Base-by-base conservation (phyloP, 805 yeast species). In the Saturnispora mendoncae region DNA sequence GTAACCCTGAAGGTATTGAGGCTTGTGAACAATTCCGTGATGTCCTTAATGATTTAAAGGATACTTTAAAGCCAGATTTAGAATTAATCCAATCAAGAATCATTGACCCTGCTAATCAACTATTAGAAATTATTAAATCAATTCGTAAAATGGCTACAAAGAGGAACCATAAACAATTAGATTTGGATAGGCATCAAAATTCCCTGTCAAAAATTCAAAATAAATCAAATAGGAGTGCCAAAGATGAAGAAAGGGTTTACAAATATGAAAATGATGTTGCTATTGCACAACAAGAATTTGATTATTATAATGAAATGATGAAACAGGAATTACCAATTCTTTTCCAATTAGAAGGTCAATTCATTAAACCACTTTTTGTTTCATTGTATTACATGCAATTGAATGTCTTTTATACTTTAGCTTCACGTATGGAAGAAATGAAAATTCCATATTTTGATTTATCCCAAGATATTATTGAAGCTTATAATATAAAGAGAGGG, bases 351-450 rank as follows among this genome's bases (percentile, higher is more conserved):
- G 96, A 92, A 62, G 84, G 87, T 4, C 92, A 87, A 54, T 86
- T 92, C 58, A 88, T 92, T 58, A 81, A 79, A 57, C 98, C 98
- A 15, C 69, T 92, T 54, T 92, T 92, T 65, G 92, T 90, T 54
- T 81, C 94, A 42, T 80, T 92, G 62, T 92, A 92, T 66, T 92
- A 78, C 71, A 92, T 92, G 97, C 98, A 92, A 68, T 74, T 92
- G 68, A 92, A 92, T 67, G 86, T 92, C 44, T 92, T 88, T 63
- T 92, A 92, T 71, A 87, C 96, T 1, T 69, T 92, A 47, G 88
- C 84, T 68, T 81, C 74, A 57, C 76, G 84, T 54, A 84, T 90
- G 85, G 95, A 90, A 65, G 95, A 85, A 58, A 79, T 90, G 84
- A 87, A 92, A 66, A 92, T 92, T 51, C 96, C 97, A 13, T 92